Evolutionary conservation across 352 stramenopile species (phyloP), one percentile per base, ranked within the genome.

Genomic region (Phytophthora podocarpi): DNA sequence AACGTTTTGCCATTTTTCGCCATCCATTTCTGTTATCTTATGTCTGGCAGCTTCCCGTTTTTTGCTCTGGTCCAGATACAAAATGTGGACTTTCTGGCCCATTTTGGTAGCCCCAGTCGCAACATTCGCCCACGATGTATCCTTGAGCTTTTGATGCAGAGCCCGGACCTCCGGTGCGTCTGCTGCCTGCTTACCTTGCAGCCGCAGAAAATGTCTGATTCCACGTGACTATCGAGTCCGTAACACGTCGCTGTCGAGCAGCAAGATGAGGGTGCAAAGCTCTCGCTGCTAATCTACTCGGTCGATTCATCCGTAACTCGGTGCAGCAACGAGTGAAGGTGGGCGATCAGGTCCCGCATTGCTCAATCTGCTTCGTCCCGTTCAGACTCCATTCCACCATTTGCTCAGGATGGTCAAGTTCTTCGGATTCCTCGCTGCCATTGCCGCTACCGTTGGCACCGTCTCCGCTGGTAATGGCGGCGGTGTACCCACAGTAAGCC

Each of bases 401-500:
- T 65, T 59, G n/a, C 49, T 52, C 58, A 56, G 54, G 36, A 72
- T 72, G 64, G 28, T 30, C 58, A 72, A 68, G 45, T 60, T 72
- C 24, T 35, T 63, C 43, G 43, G 45, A 48, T 53, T 68, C 36
- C 36, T 68, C 40, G 45, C 57, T 48, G 45, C 55, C 7, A 35
- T 70, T 41, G 55, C 36, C 15, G 37, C 45, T 32, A 21, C 63
- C 12, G 57, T 59, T 20, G 31, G 56, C 8, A 49, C 48, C 16
- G 57, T 60, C 42, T 50, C 63, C n/a, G 54, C 55, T 28, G 41
- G 63, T 10, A 49, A 58, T 12, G 53, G 53, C n/a, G 45, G 52
- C 16, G 43, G 41, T 40, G 42, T 60, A 12, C 5, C 39, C n/a
- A 51, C 21, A 31, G 5, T 9, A 15, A 53, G 23, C 36, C 35